Percentiles rank a stretch among this genome's conserved stretches.
Conservation (phyloP, 1,139 yeast species). For the Candida sojae region DNA sequence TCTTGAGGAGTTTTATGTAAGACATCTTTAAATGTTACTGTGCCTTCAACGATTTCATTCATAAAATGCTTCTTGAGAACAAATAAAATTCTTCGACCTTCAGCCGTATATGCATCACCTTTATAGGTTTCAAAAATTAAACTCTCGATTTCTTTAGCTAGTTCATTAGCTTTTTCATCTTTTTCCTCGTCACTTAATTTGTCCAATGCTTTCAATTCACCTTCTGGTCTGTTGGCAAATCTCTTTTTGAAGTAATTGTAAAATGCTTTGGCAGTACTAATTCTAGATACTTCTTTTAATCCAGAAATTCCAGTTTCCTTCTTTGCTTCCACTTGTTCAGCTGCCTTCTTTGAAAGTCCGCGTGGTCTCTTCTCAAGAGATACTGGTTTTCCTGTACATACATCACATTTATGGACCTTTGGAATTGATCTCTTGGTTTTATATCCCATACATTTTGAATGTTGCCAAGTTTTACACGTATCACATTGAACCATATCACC, state of each 20-base stretch:
- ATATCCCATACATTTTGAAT: constrained; percentile 69
- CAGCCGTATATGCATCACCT: constrained; percentile 36
- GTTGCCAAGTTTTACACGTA: constrained; percentile 82
- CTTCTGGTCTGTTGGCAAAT: constrained; percentile 36
- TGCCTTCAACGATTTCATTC: constrained; percentile 27
- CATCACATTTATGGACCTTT: constrained; percentile 32
- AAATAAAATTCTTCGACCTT: constrained; percentile 43
- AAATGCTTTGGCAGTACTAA: constrained; percentile 42
- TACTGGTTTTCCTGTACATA: constrained; percentile 20
- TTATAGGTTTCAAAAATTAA: constrained; percentile 32
- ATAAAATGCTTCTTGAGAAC: constrained; percentile 34
- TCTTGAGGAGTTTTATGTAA: constrained; percentile 37
- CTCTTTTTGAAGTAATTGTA: constrained; percentile 41
- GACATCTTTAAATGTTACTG: constrained; percentile 29
- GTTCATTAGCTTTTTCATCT: constrained; percentile 31
- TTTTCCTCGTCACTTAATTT: constrained; percentile 24
- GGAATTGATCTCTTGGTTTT: constrained; percentile 27
- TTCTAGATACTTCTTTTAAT: constrained; percentile 31
- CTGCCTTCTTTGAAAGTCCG: not conserved
- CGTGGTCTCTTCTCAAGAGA: not conserved
- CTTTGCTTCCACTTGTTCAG: constrained; percentile 2
- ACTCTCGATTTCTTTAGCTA: constrained; percentile 45
- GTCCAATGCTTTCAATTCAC: constrained; percentile 28
- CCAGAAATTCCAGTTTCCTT: not conserved
- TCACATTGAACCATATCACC: constrained; percentile 78